Percentiles rank a stretch among this genome's conserved stretches.
These are phyloP conservation scores for Rhizophagus sp. DNA, from an alignment of 192 early-diverging fungal genomes.

Conservation along the genomic window DNA sequence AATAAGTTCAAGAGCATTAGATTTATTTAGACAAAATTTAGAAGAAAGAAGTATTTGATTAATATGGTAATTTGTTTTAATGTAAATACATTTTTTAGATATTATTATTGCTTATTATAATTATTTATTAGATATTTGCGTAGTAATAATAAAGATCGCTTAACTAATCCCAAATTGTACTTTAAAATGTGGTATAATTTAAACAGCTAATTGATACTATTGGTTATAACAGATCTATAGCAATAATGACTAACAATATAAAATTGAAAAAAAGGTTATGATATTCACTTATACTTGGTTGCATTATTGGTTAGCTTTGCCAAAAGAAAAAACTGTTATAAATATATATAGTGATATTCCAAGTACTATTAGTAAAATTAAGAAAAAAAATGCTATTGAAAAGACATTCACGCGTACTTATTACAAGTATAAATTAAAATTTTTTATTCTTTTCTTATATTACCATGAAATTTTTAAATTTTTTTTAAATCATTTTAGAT, in stretches of 20 bases:
- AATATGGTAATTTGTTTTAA: too few species aligned
- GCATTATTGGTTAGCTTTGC: background rate
- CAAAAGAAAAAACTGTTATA: background rate
- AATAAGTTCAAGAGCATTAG: background rate
- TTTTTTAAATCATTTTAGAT: too few species aligned
- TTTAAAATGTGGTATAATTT: slow-evolving; percentile 35
- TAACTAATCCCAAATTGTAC: slow-evolving; percentile 36
- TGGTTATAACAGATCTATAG: slow-evolving; percentile 38
- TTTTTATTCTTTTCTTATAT: too few species aligned
- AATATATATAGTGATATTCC: background rate
- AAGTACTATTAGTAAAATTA: background rate
- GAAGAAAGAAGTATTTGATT: too few species aligned
- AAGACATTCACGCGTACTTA: too few species aligned
- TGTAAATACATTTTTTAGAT: too few species aligned
- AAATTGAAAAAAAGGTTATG: slow-evolving; percentile 22
- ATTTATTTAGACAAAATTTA: too few species aligned
- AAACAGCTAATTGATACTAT: slow-evolving; percentile 29
- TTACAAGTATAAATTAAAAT: too few species aligned
- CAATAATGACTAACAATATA: slow-evolving; percentile 29
- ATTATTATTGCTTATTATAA: background rate
- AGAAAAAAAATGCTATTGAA: slow-evolving; percentile 53
- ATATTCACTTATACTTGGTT: slow-evolving; percentile 73
- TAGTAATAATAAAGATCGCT: slow-evolving; percentile 1
- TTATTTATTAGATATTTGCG: background rate
- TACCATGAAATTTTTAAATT: too few species aligned